Conservation (phyloP, 1,284 basidiomycete genomes). For the Laetiporus sulphureus region DNA sequence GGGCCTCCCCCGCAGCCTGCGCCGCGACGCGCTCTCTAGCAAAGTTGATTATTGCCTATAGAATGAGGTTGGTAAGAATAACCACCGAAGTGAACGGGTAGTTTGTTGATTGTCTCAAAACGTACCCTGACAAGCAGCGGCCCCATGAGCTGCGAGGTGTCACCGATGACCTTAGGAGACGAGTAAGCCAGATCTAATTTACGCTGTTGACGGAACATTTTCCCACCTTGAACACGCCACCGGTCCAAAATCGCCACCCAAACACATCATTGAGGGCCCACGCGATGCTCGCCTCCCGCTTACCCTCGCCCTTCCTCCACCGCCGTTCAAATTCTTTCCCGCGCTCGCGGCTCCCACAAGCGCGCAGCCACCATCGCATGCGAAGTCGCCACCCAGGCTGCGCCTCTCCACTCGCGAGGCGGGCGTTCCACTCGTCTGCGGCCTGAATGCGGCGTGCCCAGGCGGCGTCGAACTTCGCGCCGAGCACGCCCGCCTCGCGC, state of each 20-base stretch:
- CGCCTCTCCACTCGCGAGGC: slow-evolving; percentile 42
- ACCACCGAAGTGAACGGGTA: slow-evolving; percentile 1
- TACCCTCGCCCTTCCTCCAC: slow-evolving; percentile 47
- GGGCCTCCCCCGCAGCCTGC: slow-evolving; percentile 24
- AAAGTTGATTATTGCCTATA: slow-evolving; percentile 61
- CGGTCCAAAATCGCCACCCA: slow-evolving; percentile 63
- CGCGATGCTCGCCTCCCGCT: slow-evolving; percentile 46
- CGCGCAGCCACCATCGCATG: slow-evolving; percentile 38
- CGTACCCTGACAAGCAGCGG: slow-evolving; percentile 56
- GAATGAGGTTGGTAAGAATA: neutral
- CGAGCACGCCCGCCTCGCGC: slow-evolving; percentile 44
- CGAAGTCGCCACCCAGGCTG: slow-evolving; percentile 32
- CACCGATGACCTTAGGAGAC: slow-evolving; percentile 50
- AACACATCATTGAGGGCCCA: slow-evolving; percentile 72
- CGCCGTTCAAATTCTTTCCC: slow-evolving; percentile 32
- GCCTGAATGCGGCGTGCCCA: slow-evolving; percentile 40
- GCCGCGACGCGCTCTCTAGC: slow-evolving; percentile 41
- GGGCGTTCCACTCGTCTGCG: slow-evolving; percentile 49
- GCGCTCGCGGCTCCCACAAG: slow-evolving; percentile 24
- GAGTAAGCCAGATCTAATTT: too few relatives aligned
- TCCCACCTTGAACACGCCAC: slow-evolving; percentile 49
- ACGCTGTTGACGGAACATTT: too few relatives aligned
- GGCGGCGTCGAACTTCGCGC: slow-evolving; percentile 40
- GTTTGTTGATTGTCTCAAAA: too few relatives aligned
- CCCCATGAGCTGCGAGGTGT: slow-evolving; percentile 55